Evolutionary conservation across 1,284 basidiomycete genomes (phyloP), one percentile per base, ranked within the genome.

Genomic region (Pholiota adiposa): DNA sequence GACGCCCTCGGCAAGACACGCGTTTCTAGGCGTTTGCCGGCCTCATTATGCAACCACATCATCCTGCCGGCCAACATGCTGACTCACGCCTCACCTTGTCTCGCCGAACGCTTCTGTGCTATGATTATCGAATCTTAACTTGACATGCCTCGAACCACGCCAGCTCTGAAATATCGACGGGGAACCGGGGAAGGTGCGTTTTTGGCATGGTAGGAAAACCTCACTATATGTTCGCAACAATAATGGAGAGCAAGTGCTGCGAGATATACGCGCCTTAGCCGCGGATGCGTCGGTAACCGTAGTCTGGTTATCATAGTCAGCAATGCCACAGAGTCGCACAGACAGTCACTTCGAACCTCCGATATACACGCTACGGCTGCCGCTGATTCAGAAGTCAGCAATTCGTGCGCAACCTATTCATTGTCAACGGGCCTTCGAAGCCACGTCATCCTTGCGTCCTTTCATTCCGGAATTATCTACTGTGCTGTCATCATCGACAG

Each of bases 261-360:
- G 12, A 46, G 25, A n/a, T 27, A 14, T 23, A 12, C 23, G 44
- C 44, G 44, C 23, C 44, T 46, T 46, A n/a, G n/a, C n/a, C 21
- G 44, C 44, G 44, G 44, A 46, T 46, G 44, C 12, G 44, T 46
- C 44, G 44, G 25, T 46, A 46, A 46, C 23, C 23, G 44, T 46
- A 46, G 23, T 23, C 16, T 9, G 25, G 43, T 25, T 46, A 27
- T 46, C 25, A 11, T 46, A 46, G 25, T 46, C 44, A 46, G 25
- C 44, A n/a, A n/a, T n/a, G n/a, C n/a, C n/a, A n/a, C n/a, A n/a
- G n/a, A n/a, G n/a, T n/a, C n/a, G n/a, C n/a, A n/a, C n/a, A n/a
- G n/a, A n/a, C n/a, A 25, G 2, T 19, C 3, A 38, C 36, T 43
- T 8, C 14, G 3, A 2, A 25, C 21, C 11, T 46, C 44, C 44